A percentile compares a stretch with the other conserved stretches of the same genome.
These are phyloP conservation scores for Zygoascus meyerae DNA, from an alignment of 1,139 yeast species.

Conservation along the genomic window DNA sequence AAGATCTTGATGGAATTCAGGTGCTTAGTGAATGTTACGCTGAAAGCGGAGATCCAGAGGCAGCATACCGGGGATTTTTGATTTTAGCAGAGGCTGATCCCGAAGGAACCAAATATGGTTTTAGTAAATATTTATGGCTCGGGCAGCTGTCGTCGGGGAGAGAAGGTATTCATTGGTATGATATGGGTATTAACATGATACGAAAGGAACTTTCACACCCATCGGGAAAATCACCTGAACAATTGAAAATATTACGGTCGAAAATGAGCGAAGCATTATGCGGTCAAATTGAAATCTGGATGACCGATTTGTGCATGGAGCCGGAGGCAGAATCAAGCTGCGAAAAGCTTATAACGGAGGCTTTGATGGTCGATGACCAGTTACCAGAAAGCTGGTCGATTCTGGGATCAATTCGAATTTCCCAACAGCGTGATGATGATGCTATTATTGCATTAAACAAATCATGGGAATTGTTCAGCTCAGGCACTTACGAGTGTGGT, in stretches of 20 bases:
- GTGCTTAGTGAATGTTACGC: constrained; percentile 67
- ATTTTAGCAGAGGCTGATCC: constrained; percentile 67
- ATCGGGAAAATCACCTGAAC: constrained; percentile 27
- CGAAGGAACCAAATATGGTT: constrained; percentile 51
- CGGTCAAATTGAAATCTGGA: constrained; percentile 92
- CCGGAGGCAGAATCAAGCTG: constrained; percentile 80
- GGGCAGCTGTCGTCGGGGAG: constrained; percentile 87
- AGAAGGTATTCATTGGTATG: constrained; percentile 64
- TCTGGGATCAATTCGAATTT: constrained; percentile 81
- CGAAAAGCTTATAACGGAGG: constrained; percentile 60
- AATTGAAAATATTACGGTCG: constrained; percentile 37
- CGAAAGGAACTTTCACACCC: constrained; percentile 38
- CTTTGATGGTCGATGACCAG: constrained; percentile 52
- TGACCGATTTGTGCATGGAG: constrained; percentile 98
- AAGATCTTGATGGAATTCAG: constrained; percentile 36
- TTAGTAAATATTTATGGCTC: constrained; percentile 78
- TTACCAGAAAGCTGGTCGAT: constrained; percentile 80
- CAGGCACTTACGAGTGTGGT: constrained; percentile 28
- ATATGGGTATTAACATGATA: constrained; percentile 55
- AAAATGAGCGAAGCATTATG: constrained; percentile 71
- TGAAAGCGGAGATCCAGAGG: constrained; percentile 72
- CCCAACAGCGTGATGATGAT: constrained; percentile 72
- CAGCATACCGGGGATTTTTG: constrained; percentile 62
- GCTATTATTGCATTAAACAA: constrained; percentile 64
- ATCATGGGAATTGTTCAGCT: constrained; percentile 59